phyloP scores from a whole-genome alignment of 148 eudicot genomes.

The Rhododendron kiyosumense region DNA sequence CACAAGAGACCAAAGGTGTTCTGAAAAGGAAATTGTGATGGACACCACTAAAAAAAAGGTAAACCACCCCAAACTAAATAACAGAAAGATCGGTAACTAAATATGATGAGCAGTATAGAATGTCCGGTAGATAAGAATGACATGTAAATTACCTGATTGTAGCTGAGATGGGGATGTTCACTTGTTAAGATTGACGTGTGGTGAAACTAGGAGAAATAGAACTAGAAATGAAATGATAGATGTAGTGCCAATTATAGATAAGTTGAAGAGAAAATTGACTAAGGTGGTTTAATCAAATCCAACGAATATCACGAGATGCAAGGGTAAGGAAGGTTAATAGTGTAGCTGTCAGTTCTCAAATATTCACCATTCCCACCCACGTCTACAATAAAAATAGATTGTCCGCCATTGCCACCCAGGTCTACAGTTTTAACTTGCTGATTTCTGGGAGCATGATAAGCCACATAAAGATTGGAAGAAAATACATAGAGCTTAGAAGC shows the following conservation, averaged over 20 bases:
- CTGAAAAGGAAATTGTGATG: not conserved
- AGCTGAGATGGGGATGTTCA: not conserved
- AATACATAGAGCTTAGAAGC: not conserved
- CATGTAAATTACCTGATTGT: not conserved
- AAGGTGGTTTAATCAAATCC: not conserved
- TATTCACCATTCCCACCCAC: not conserved
- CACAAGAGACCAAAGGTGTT: not conserved
- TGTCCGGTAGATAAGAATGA: not conserved
- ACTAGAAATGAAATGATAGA: not conserved
- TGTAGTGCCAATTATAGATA: not conserved
- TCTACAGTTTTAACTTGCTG: not conserved
- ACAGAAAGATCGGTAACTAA: not conserved
- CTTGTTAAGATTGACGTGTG: not conserved
- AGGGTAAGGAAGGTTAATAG: not conserved
- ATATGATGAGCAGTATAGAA: not conserved
- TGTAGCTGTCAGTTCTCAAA: not conserved
- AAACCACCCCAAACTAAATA: not conserved
- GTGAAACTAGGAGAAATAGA: not conserved
- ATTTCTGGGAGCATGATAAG: not conserved
- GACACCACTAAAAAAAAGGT: not conserved
- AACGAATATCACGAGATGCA: not conserved
- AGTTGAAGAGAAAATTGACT: not conserved
- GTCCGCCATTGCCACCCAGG: not conserved
- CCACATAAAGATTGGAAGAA: not conserved
- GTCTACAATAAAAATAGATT: not conserved